Evolutionary conservation across 1,284 basidiomycete species (phyloP), one percentile per base, ranked within the genome.

Genomic region (Mycena sp.): DNA sequence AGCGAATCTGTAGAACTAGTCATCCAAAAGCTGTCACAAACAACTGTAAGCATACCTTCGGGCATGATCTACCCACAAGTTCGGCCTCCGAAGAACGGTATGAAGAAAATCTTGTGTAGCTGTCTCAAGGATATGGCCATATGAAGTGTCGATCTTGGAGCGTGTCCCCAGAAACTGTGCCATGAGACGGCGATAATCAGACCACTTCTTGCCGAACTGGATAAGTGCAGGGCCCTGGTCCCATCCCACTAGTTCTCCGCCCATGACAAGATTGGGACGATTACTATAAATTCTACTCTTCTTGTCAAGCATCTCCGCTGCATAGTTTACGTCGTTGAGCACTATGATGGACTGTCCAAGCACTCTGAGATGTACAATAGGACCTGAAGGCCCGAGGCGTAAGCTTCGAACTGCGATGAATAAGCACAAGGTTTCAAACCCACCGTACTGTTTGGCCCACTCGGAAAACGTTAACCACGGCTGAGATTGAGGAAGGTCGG

Each of bases 181-280:
- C 63, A 84, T 75, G 25, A 79, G 71, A 40, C 77, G 77, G 55
- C 84, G 80, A 65, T 80, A 80, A 59, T 78, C 77, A 17, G 77
- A 75, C 71, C 80, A 77, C 19, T 63, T 71, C 55, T 78, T 73
- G 48, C 77, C 79, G 65, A 80, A 82, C 29, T 73, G 78, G 60
- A 74, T 74, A 37, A 85, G 74, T 14, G 74, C 40, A 23, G 82
- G 71, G 0, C 76, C 74, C 49, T 79, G 57, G 52, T 78, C 76
- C 82, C 81, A 84, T 21, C 83, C 84, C 17, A 81, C 74, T 2
- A 84, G 74, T 62, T 84, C 78, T 45, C 78, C 77, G 41, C 73
- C 78, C 77, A 79, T 79, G 17, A 73, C 68, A 44, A 77, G 58
- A 12, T 69, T 69, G 0, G 83, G 83, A 14, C 85, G 78, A 62